phyloP scores from a whole-genome alignment of 2,329 filamentous ascomycete species.

The Clarireedia hainanense region DNA sequence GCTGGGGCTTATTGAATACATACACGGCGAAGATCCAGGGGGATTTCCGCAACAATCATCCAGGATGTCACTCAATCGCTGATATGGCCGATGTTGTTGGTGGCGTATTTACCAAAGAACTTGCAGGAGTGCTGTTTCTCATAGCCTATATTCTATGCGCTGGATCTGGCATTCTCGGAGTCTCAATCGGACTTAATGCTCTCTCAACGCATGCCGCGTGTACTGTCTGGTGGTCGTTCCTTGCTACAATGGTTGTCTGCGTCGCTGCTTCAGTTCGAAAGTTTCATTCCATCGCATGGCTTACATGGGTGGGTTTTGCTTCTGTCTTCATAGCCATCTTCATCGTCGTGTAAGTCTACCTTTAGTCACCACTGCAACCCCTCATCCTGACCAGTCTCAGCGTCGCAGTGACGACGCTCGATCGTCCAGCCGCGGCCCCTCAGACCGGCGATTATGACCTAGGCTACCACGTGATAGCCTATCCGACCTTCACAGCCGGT shows the following conservation, averaged over 20 bases:
- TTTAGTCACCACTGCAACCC: conserved; percentile 25
- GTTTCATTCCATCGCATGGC: conserved; percentile 40
- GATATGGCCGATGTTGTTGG: not conserved
- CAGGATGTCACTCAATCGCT: conserved; percentile 37
- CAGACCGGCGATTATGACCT: conserved; percentile 48
- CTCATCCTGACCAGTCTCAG: conserved; percentile 35
- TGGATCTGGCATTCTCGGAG: conserved; percentile 4
- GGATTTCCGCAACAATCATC: conserved; percentile 41
- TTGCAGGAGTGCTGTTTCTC: not conserved
- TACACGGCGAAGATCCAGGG: conserved; percentile 41
- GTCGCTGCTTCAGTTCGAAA: too few relatives aligned
- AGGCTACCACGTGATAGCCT: conserved; percentile 47
- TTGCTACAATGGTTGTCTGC: conserved; percentile 32
- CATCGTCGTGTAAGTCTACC: too few relatives aligned
- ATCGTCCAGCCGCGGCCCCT: too few relatives aligned
- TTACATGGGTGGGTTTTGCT: conserved; percentile 46
- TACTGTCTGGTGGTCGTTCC: conserved; percentile 50
- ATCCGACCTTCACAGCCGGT: conserved; percentile 49
- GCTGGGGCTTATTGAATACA: conserved; percentile 13
- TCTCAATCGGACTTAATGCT: conserved; percentile 40
- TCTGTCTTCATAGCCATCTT: too few relatives aligned
- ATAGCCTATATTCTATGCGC: not conserved
- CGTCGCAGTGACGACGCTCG: conserved; percentile 38
- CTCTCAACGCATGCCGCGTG: conserved; percentile 50
- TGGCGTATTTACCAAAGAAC: not conserved